Percentiles rank a stretch among this genome's conserved stretches.
phyloP scores from a whole-genome alignment of 2,329 filamentous ascomycete species.

The Penicillium sp. region DNA sequence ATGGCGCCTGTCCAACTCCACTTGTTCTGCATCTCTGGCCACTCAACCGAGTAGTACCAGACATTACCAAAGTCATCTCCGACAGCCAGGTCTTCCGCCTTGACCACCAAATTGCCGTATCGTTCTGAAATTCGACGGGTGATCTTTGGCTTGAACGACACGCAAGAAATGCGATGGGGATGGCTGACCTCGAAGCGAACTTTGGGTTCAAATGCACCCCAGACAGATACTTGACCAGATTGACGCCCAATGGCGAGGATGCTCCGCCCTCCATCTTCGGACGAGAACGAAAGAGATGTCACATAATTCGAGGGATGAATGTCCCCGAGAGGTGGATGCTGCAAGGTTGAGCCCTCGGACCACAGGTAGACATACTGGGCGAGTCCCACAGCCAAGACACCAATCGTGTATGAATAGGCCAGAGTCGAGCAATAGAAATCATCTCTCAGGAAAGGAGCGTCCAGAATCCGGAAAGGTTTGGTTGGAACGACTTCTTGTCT shows the following conservation, averaged over 20 bases:
- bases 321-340: constrained; percentile 59
- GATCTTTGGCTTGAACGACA: constrained; percentile 74
- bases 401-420: constrained; percentile 75
- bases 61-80: constrained; percentile 81
- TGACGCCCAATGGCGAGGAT: constrained; percentile 86
- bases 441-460: constrained; percentile 85
- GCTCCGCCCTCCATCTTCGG: constrained; percentile 68
- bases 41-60: constrained; percentile 89
- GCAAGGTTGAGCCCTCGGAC: constrained; percentile 74
- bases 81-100: constrained; percentile 81
- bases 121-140: constrained; percentile 54
- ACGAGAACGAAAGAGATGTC: constrained; percentile 90
- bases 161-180: constrained; percentile 71
- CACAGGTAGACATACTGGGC: constrained; percentile 80
- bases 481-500: constrained; percentile 59
- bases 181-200: constrained; percentile 77
- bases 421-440: constrained; percentile 95
- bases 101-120: constrained; percentile 53
- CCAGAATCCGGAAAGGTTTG: constrained; percentile 82
- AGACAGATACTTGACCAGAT: constrained; percentile 73
- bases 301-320: constrained; percentile 58
- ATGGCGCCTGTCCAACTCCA: constrained; percentile 77
- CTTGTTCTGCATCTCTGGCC: constrained; percentile 61
- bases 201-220: constrained; percentile 67
- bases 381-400: constrained; percentile 81